phyloP scores from a whole-genome alignment of 2,329 filamentous ascomycete genomes.

The Cylindrodendrum hubeiense region DNA sequence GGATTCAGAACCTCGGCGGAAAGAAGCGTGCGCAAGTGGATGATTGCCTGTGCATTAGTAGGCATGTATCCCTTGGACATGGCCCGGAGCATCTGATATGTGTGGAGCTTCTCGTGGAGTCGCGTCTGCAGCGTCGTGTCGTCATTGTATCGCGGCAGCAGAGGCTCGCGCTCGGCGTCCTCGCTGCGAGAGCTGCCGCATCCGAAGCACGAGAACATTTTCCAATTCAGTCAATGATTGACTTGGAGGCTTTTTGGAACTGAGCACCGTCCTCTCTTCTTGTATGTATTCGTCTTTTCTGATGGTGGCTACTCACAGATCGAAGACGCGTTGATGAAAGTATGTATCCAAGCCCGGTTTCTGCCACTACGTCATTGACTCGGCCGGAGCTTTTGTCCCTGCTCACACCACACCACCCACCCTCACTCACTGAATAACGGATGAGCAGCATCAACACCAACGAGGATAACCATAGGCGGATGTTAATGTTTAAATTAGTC shows the following conservation, averaged over 20 bases:
- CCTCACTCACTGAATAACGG: not conserved
- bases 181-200: constrained; percentile 58
- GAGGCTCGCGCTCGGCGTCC: constrained; percentile 77
- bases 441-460: not conserved
- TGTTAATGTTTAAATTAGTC: too few relatives aligned
- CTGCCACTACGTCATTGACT: constrained; percentile 22
- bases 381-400: constrained; percentile 14
- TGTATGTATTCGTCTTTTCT: not conserved
- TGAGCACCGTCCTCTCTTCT: not conserved
- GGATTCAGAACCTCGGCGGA: constrained; percentile 85
- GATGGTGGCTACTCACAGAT: too few relatives aligned
- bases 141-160: constrained; percentile 86
- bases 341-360: not conserved
- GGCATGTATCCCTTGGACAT: constrained; percentile 90
- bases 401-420: not conserved
- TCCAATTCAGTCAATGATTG: not conserved
- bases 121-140: constrained; percentile 82
- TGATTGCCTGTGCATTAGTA: constrained; percentile 85
- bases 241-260: not conserved
- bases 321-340: not conserved
- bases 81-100: constrained; percentile 91
- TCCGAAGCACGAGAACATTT: constrained; percentile 75
- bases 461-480: not conserved
- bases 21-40: constrained; percentile 83
- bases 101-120: constrained; percentile 90